These are phyloP conservation scores for Pseudopyricularia cyperi DNA, from an alignment of 2,329 filamentous ascomycete species.

Conservation along the genomic window DNA sequence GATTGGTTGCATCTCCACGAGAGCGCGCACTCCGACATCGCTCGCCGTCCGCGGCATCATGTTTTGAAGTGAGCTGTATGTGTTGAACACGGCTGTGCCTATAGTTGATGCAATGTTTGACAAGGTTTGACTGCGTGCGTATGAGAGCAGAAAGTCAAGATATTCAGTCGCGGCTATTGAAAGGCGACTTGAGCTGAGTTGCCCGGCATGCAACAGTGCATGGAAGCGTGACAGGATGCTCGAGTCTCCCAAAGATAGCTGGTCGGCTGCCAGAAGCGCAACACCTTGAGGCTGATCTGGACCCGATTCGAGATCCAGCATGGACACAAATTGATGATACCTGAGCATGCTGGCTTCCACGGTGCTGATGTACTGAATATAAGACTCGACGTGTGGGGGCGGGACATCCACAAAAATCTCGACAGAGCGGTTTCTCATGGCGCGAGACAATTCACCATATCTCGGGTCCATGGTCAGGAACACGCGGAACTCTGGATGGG, in stretches of 20 bases:
- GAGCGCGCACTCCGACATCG: slow-evolving; percentile 1
- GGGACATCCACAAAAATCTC: slow-evolving; percentile 64
- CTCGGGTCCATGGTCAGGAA: slow-evolving; percentile 89
- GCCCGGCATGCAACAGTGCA: neutral
- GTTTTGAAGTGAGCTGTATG: neutral
- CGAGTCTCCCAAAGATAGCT: slow-evolving; percentile 33
- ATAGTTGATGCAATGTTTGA: neutral
- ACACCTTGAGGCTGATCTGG: slow-evolving; percentile 15
- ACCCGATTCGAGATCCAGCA: slow-evolving; percentile 7
- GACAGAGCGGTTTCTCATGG: slow-evolving; percentile 90
- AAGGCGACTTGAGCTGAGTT: neutral
- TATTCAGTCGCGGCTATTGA: slow-evolving; percentile 3
- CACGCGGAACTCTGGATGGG: slow-evolving; percentile 78
- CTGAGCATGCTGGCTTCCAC: slow-evolving; percentile 37
- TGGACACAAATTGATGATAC: slow-evolving; percentile 24
- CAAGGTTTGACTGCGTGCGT: slow-evolving; percentile 5
- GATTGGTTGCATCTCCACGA: slow-evolving; percentile 28
- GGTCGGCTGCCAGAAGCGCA: slow-evolving; percentile 29
- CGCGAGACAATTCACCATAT: slow-evolving; percentile 85
- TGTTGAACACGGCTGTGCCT: slow-evolving; percentile 1
- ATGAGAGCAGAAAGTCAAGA: slow-evolving; percentile 10
- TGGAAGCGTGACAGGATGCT: slow-evolving; percentile 19
- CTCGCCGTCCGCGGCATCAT: neutral
- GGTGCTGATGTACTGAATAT: slow-evolving; percentile 26
- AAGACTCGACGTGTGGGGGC: slow-evolving; percentile 17